phyloP scores from a whole-genome alignment of 139 green algal species.

The Nannochloris sp. region DNA sequence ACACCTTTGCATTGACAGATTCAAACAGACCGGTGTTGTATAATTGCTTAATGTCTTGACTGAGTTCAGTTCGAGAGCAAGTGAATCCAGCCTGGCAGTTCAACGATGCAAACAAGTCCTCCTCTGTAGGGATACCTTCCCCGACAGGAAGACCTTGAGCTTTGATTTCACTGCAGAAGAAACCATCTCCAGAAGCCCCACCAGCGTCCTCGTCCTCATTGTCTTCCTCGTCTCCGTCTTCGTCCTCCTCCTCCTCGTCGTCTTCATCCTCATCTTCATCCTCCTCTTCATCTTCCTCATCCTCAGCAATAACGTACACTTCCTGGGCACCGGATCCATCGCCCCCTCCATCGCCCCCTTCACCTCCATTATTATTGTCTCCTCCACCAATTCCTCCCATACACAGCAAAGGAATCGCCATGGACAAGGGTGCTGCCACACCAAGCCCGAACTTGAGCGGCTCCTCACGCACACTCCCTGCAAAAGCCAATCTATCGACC shows the following conservation, averaged over 20 bases:
- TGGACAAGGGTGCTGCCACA: not conserved
- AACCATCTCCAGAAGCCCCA: constrained; percentile 13
- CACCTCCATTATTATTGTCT: constrained; percentile 9
- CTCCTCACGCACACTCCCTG: not conserved
- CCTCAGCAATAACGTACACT: constrained; percentile 20
- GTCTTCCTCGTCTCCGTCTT: constrained; percentile 20
- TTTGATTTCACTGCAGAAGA: constrained; percentile 36
- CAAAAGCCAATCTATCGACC: no score
- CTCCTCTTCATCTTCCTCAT: constrained; percentile 28
- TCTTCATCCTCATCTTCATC: constrained; percentile 25
- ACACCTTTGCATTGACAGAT: constrained; percentile 48
- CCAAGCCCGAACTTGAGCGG: not conserved
- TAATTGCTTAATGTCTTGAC: constrained; percentile 38
- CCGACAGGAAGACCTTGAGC: constrained; percentile 39
- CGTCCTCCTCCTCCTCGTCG: constrained; percentile 12
- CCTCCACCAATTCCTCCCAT: constrained; percentile 13
- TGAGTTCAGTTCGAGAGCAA: constrained; percentile 29
- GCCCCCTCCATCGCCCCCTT: constrained; percentile 16
- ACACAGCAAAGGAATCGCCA: constrained; percentile 5
- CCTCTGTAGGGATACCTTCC: constrained; percentile 44
- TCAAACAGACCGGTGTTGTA: constrained; percentile 53
- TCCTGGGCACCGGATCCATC: constrained; percentile 14
- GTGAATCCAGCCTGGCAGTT: constrained; percentile 40
- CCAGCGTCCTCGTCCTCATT: constrained; percentile 13
- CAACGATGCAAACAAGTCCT: constrained; percentile 53